Percentiles rank a stretch among this genome's conserved stretches.
Evolutionary conservation across 768 basidiomycete species (phyloP).

Genomic region (Cubamyces sp.): DNA sequence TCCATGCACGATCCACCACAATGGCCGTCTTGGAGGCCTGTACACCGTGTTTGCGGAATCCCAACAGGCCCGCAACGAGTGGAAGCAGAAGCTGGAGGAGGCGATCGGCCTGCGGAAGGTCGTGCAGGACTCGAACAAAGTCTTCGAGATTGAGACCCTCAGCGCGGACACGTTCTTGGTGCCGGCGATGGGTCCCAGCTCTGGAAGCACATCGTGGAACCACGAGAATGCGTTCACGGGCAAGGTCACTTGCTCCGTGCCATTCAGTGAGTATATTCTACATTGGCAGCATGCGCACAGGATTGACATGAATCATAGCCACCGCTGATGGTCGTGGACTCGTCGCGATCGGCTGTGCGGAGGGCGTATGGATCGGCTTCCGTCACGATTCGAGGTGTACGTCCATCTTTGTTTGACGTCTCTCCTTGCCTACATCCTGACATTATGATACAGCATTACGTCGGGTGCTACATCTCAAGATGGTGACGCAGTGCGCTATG

Average conservation of each 20-base stretch:
- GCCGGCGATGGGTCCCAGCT: conserved; percentile 59
- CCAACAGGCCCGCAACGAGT: conserved; percentile 72
- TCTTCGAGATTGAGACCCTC: conserved; percentile 90
- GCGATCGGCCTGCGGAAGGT: conserved; percentile 83
- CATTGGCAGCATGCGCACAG: background rate
- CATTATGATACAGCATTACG: conserved; percentile 66
- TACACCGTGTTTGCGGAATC: conserved; percentile 90
- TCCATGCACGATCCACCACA: conserved; percentile 89
- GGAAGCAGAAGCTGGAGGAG: conserved; percentile 89
- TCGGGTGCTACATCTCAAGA: conserved; percentile 90
- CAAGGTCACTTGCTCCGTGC: conserved; percentile 93
- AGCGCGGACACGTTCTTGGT: conserved; percentile 88
- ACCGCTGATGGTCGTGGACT: conserved; percentile 84
- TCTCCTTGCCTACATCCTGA: background rate
- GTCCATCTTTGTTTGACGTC: conserved; percentile 31
- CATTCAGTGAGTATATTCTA: conserved; percentile 67
- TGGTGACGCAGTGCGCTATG: conserved; percentile 95
- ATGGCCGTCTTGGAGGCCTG: conserved; percentile 83
- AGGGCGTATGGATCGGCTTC: conserved; percentile 96
- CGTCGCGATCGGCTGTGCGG: conserved; percentile 92
- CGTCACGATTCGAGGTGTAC: conserved; percentile 85
- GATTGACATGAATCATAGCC: conserved; percentile 45
- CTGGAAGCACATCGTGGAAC: conserved; percentile 55
- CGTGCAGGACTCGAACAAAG: conserved; percentile 92
- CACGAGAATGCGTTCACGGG: conserved; percentile 76